Conservation (phyloP, 208 protist genomes). For the Tritrichomonas musculus region DNA sequence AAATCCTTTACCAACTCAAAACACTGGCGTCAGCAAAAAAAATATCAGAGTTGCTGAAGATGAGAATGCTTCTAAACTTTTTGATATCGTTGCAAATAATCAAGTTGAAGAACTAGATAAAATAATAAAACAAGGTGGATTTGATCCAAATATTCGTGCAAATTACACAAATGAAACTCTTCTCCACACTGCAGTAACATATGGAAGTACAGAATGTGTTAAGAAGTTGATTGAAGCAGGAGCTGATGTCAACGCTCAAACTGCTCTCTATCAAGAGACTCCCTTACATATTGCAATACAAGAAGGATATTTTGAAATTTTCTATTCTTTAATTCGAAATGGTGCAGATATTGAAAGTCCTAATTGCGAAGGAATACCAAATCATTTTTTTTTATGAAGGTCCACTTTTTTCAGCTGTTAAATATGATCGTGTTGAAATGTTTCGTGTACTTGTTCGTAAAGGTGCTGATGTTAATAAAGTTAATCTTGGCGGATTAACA, state of each 20-base stretch:
- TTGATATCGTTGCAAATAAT: constrained; percentile 18
- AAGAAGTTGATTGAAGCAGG: background rate
- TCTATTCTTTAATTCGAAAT: background rate
- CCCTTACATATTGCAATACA: constrained; percentile 9
- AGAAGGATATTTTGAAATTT: constrained; percentile 26
- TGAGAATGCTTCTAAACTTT: background rate
- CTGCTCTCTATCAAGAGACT: background rate
- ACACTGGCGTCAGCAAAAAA: background rate
- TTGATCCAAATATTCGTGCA: background rate
- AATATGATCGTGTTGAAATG: background rate
- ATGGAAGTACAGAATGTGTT: constrained; percentile 11
- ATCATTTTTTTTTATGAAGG: too few species aligned
- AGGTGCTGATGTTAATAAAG: background rate
- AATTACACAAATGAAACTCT: constrained; percentile 20
- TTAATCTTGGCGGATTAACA: background rate
- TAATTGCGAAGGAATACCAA: background rate
- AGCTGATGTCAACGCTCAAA: background rate
- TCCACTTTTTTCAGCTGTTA: background rate
- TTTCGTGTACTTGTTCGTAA: background rate
- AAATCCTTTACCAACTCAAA: too few species aligned
- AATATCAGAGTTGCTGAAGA: background rate
- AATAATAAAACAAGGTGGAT: background rate
- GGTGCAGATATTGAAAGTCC: background rate
- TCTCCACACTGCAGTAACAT: background rate
- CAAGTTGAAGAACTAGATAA: background rate